These are phyloP conservation scores for Debaryomycetaceae sp. DNA, from an alignment of 1,139 yeast genomes.

Conservation along the genomic window DNA sequence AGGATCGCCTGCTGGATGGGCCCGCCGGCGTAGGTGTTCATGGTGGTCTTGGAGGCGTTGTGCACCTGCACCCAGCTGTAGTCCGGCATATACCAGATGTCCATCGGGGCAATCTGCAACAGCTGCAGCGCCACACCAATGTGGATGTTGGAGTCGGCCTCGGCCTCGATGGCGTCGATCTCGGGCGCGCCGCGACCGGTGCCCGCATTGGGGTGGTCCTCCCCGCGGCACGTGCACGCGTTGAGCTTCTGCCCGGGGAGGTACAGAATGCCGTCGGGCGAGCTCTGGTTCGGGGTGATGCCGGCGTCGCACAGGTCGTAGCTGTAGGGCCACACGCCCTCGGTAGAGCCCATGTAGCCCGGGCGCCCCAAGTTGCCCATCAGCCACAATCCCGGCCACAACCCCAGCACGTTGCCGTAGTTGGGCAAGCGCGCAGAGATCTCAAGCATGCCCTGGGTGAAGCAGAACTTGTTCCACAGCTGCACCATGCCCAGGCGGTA, in stretches of 20 bases:
- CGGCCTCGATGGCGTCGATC: conserved; percentile 80
- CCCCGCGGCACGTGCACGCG: conserved; percentile 68
- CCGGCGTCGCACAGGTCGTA: conserved; percentile 82
- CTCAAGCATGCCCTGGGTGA: conserved; percentile 70
- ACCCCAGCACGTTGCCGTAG: conserved; percentile 62
- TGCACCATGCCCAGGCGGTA: conserved; percentile 86
- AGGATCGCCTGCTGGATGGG: conserved; percentile 84
- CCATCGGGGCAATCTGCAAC: conserved; percentile 78
- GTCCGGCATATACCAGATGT: conserved; percentile 82
- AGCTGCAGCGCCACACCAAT: conserved; percentile 79
- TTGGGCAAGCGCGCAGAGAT: conserved; percentile 70
- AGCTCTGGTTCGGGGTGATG: conserved; percentile 82
- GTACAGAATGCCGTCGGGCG: conserved; percentile 75
- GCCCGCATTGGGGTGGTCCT: conserved; percentile 77
- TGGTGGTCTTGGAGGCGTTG: conserved; percentile 56
- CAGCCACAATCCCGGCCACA: conserved; percentile 93
- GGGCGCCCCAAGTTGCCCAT: conserved; percentile 85
- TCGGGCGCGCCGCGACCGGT: conserved; percentile 87
- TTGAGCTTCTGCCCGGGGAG: conserved; percentile 74
- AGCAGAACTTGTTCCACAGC: conserved; percentile 79
- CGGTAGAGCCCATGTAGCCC: conserved; percentile 73
- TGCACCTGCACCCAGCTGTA: conserved; percentile 64
- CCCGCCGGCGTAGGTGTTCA: conserved; percentile 80
- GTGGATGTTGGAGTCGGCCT: conserved; percentile 44
- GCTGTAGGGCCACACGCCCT: conserved; percentile 90